A percentile compares a stretch with the other conserved stretches of the same genome.
phyloP scores from a whole-genome alignment of 139 green algal species.

The Micractinium conductrix region DNA sequence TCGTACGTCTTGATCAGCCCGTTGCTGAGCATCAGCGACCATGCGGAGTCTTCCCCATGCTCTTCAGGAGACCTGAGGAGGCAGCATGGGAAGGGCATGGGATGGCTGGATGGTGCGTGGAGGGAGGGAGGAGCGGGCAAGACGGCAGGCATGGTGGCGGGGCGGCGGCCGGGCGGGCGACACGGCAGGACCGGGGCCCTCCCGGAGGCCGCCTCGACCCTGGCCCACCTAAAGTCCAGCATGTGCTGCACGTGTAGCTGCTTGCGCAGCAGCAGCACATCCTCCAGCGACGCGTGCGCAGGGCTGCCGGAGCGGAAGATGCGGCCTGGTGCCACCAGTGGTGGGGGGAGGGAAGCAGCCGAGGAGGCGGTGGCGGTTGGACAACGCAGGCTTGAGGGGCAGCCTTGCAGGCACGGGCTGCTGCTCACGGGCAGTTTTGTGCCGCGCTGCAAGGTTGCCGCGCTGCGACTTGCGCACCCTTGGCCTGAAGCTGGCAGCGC shows the following conservation, averaged over 20 bases:
- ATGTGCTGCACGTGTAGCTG: conserved; percentile 37
- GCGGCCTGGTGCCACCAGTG: conserved; percentile 17
- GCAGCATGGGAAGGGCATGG: too few relatives aligned
- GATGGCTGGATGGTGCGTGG: too few relatives aligned
- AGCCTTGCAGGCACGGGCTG: neutral
- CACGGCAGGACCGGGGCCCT: too few relatives aligned
- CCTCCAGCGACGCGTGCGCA: conserved; percentile 19
- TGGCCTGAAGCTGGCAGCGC: too few relatives aligned
- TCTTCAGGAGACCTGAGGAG: conserved; percentile 32
- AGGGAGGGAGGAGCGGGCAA: too few relatives aligned
- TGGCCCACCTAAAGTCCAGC: conserved; percentile 41
- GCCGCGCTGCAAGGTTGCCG: too few relatives aligned
- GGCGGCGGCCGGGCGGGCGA: too few relatives aligned
- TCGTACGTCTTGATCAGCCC: conserved; percentile 41
- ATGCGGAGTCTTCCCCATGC: conserved; percentile 36
- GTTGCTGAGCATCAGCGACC: conserved; percentile 46
- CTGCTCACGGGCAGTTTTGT: too few relatives aligned
- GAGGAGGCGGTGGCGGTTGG: neutral
- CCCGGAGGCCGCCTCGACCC: too few relatives aligned
- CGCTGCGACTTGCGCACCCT: neutral
- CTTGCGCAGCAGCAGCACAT: conserved; percentile 32
- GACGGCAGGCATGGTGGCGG: too few relatives aligned
- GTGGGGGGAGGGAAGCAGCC: neutral
- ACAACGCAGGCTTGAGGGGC: neutral
- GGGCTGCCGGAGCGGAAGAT: conserved; percentile 42